phyloP scores from a whole-genome alignment of 805 yeast genomes.

The Lachancea fermentati region DNA sequence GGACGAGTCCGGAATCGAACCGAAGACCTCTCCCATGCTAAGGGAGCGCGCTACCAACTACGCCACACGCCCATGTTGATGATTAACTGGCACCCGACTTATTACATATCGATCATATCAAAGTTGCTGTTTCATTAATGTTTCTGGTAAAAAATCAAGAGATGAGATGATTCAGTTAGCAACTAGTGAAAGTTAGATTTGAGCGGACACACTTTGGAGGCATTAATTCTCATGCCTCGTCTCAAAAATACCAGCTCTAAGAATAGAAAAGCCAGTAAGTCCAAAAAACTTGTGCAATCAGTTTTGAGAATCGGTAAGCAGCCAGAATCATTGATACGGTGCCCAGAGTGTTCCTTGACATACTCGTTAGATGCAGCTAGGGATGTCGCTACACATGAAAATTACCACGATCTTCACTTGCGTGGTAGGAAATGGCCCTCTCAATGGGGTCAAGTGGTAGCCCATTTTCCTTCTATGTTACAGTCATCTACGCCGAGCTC shows the following conservation, averaged over 20 bases:
- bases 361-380: conserved; percentile 16
- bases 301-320: background rate
- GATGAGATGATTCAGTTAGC: too few relatives aligned
- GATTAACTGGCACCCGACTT: too few relatives aligned
- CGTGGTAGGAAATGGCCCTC: conserved; percentile 47
- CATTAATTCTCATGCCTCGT: too few relatives aligned
- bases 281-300: conserved; percentile 1
- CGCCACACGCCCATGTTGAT: conserved; percentile 64
- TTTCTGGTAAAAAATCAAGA: too few relatives aligned
- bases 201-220: too few relatives aligned
- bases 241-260: too few relatives aligned
- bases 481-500: background rate
- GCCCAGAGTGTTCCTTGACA: conserved; percentile 27
- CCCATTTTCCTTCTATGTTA: background rate
- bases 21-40: conserved; percentile 72
- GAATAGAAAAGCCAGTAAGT: too few relatives aligned
- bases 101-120: too few relatives aligned
- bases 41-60: conserved; percentile 75
- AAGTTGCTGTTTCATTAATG: too few relatives aligned
- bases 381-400: conserved; percentile 36
- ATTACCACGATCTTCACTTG: conserved; percentile 45
- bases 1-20: conserved; percentile 74
- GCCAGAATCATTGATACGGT: conserved; percentile 12
- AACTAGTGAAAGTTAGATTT: too few relatives aligned
- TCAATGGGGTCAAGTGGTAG: conserved; percentile 31